Evolutionary conservation across 257 asterid genomes (phyloP), one percentile per base, ranked within the genome.

Genomic region (Petunia axillaris): DNA sequence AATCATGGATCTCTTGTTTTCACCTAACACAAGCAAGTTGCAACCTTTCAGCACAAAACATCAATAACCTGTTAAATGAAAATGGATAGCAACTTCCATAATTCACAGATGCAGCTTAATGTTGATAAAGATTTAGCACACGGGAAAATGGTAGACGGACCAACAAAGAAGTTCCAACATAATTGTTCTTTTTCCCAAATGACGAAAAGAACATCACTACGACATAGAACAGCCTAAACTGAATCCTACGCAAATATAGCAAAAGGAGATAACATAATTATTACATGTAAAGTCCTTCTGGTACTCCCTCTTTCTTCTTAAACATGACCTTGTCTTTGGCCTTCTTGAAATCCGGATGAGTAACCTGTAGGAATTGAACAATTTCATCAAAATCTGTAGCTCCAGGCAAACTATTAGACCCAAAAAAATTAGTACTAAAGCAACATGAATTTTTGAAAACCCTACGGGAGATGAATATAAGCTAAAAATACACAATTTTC

Each of bases 231-330:
- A 25, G 25, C 25, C 25, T 25, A 25, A 25, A 25, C 25, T 25
- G 25, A 25, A 25, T 25, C 25, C 25, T 25, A 25, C 25, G 25
- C 25, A 25, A 25, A 59, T 37, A 35, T 14, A 9, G 0, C 6
- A 1, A 4, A 0, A 44, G 44, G 53, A 41, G 4, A 55, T 14
- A 41, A 25, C 4, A 66, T 8, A 0, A 52, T 79, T 75, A 81
- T 87, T 81, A 88, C 90, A 88, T 88, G 71, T 88, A 88, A 63
- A 88, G 90, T 48, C 91, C 91, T 77, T 88, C 91, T 1, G 91
- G 91, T 38, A 88, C 91, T 37, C 91, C 91, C 81, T 88, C 91
- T 59, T 88, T 88, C 85, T 88, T 88, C 88, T 88, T 88, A 76
- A 88, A 88, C 91, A 88, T 88, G 38, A 88, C 91, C 83, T 88